These are phyloP conservation scores for Myxozyma nipponensis DNA, from an alignment of 805 yeast genomes.

Conservation along the genomic window DNA sequence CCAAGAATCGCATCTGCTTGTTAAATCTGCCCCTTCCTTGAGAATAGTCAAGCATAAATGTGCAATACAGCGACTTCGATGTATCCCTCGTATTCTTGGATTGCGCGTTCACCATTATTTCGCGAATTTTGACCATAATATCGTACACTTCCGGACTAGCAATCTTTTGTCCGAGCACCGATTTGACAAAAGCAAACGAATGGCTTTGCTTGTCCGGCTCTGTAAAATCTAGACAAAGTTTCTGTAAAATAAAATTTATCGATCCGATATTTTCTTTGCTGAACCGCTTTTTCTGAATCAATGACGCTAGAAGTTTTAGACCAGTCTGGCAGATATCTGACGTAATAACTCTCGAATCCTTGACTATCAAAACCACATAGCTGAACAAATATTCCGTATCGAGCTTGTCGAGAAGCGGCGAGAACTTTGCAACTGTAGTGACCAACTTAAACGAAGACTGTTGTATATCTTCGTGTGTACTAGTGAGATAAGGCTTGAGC, in stretches of 20 bases:
- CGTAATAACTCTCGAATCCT: constrained; percentile 72
- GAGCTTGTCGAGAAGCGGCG: constrained; percentile 50
- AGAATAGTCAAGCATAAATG: constrained; percentile 88
- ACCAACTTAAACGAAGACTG: constrained; percentile 49
- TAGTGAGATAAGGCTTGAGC: constrained; percentile 53
- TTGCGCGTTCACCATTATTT: constrained; percentile 86
- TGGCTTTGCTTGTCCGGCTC: constrained; percentile 86
- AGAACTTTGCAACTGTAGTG: constrained; percentile 36
- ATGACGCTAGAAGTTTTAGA: constrained; percentile 65
- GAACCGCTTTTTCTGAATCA: constrained; percentile 65
- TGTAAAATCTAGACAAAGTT: constrained; percentile 79
- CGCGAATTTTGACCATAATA: constrained; percentile 72
- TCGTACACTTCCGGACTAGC: constrained; percentile 88
- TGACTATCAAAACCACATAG: constrained; percentile 49
- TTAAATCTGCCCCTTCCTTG: constrained; percentile 84
- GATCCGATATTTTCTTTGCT: constrained; percentile 66
- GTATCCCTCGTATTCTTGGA: constrained; percentile 76
- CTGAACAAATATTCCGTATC: constrained; percentile 38
- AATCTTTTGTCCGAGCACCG: constrained; percentile 69
- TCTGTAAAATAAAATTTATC: constrained; percentile 63
- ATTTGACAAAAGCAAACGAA: constrained; percentile 77
- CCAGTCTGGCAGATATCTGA: constrained; percentile 77
- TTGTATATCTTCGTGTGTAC: constrained; percentile 75
- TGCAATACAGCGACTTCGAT: constrained; percentile 76
- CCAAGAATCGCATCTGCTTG: constrained; percentile 74